Base-by-base conservation (phyloP, 2,329 filamentous ascomycete genomes). In the Grosmannia serpens region DNA sequence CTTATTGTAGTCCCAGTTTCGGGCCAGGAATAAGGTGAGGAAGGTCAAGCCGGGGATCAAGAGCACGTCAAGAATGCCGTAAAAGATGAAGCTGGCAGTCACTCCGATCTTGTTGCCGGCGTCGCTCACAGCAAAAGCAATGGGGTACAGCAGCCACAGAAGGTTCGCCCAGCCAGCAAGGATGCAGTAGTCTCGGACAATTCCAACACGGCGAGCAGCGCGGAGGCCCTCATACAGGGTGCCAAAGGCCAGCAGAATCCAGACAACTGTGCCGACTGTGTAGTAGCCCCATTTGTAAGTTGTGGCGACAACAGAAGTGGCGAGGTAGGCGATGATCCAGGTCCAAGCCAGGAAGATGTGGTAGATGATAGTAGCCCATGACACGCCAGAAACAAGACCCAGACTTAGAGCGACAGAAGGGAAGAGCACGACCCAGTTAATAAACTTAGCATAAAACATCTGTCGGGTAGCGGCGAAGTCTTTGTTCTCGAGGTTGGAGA, bases 251-350 rank as follows among this genome's bases (percentile, higher is more conserved):
- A 82, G 70, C 55, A 77, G 68, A 6, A 76, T 47, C 60, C 71
- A 78, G 44, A 77, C 75, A n/a, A 75, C 61, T 13, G 75, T 77
- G 62, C 78, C 79, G 58, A 81, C 79, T 60, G 70, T 74, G 65
- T 71, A 82, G 71, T 80, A 83, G 9, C 80, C 80, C 79, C 79
- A 82, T 68, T 81, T 81, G 69, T 82, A 82, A 63, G 70, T 73
- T 52, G 73, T 74, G 8, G 65, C 60, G 4, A 76, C 79, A 68
- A 74, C 77, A 55, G 78, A 76, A 26, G 70, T 71, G 56, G 74
- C 70, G 35, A 82, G 73, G 65, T 80, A 81, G 22, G 71, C 69
- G 63, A 81, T 64, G 61, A 80, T 64, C 76, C 79, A 82, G 64
- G 71, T 71, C 77, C 77, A 80, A 9, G 74, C 65, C 31, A 81